Evolutionary conservation across 331 rosid genomes (phyloP), one percentile per base, ranked within the genome.

Genomic region (Spiraea crenata): DNA sequence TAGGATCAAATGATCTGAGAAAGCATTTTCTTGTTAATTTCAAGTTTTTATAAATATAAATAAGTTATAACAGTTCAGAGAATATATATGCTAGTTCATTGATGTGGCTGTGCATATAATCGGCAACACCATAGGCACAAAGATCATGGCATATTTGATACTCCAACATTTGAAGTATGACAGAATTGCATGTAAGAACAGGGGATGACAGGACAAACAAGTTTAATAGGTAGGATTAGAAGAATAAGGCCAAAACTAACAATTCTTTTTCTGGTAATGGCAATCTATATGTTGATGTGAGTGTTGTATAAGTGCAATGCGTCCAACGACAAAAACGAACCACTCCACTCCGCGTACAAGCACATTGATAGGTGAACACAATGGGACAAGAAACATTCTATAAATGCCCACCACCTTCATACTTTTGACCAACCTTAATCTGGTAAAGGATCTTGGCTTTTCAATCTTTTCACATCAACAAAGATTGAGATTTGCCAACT

Each of bases 151-250:
- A 25, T 25, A 25, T 25, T 25, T 25, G 45, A 19, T 55, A 2
- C 42, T 69, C 50, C 49, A 68, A 6, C 54, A 67, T 25, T 25
- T 25, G 31, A 25, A 25, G 31, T 25, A 25, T 25, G 39, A 37
- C 19, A 54, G 41, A 69, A 14, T 42, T 19, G 52, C 63, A 55
- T 6, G 41, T 54, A 41, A 13, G 41, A 50, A 67, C 3, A 13
- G 17, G 63, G 11, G 52, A 54, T 69, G 73, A 40, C 73, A 41
- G 3, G 73, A 20, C 73, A 41, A 50, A 17, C 6, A 38, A 38
- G 61, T 51, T 38, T 52, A 14, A 38, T 67, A 50, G 49, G 47
- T 9, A 9, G 58, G n/a, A 49, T 5, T 34, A 2, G 6, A 49
- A 4, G 10, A 16, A 67, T 37, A 50, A 17, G 61, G 58, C 47